Base-by-base conservation (phyloP, 2,329 filamentous ascomycete genomes). In the Monosporascus sp. region DNA sequence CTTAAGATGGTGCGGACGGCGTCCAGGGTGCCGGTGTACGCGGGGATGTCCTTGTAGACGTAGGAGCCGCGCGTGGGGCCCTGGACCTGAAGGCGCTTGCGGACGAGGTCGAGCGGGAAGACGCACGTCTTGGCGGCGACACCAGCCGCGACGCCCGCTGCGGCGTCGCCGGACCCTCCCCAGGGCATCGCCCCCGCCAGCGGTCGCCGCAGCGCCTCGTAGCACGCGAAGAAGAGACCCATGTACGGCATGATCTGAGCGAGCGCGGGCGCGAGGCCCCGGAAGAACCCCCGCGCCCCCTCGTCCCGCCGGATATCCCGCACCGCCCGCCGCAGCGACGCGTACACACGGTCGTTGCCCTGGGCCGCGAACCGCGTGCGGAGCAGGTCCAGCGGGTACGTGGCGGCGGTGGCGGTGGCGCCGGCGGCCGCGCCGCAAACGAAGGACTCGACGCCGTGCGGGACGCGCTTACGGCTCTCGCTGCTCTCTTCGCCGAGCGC, bases 331-430 rank as follows among this genome's bases (percentile, higher is more conserved):
- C 79, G 63, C 17, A 99, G 77, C 4, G 86, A 89, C 1, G 73
- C 63, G 69, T 99, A 97, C n/a, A 97, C 81, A 48, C 82, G 84
- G 53, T 91, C 58, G 72, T 74, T 85, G 9, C 93, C 93, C 72
- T 97, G 93, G 0, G 94, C 94, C n/a, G 94, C 94, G 71, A 99
- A 99, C 5, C 94, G 86, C 38, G 94, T 99, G 54, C 94, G 86
- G 40, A 99, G 78, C 14, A 99, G 81, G 72, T 99, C 94, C 51
- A 97, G 82, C 22, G 94, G 94, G 72, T 99, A 99, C 52, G 94
- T 97, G 3, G 79, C 74, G 5, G 85, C 85, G 0, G 94, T 97
- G 28, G 92, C 91, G 24, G 86, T 75, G 3, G 88, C 91, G 44
- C 94, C 94, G 2, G 91, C 92, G 0, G 84, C 71, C 2, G 92